Conservation (phyloP, 1,139 yeast species). For the Debaryomyces coudertii region DNA sequence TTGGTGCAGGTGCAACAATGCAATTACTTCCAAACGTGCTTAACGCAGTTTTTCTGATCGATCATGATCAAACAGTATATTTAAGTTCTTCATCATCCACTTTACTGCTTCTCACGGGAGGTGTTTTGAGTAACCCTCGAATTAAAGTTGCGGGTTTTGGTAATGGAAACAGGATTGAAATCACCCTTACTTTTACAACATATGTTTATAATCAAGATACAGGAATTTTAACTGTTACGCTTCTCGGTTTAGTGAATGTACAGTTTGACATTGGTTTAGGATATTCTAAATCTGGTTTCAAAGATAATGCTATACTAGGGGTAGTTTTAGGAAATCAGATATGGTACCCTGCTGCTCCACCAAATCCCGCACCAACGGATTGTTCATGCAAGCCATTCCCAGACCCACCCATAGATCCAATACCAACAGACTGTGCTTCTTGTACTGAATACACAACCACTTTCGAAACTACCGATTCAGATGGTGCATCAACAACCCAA, state of each 20-base stretch:
- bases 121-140: slow-evolving; percentile 20
- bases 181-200: slow-evolving; percentile 22
- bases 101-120: slow-evolving; percentile 23
- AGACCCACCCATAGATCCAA: slow-evolving; percentile 9
- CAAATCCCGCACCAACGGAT: slow-evolving; percentile 20
- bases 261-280: slow-evolving; percentile 30
- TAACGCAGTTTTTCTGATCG: slow-evolving; percentile 20
- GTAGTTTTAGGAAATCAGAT: slow-evolving; percentile 1
- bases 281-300: slow-evolving; percentile 9
- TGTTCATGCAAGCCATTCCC: slow-evolving; percentile 18
- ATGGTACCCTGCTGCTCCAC: slow-evolving; percentile 24
- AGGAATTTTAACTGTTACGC: slow-evolving; percentile 26
- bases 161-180: slow-evolving; percentile 30
- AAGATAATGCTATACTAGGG: not conserved
- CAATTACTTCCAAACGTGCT: slow-evolving; percentile 18
- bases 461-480: slow-evolving; percentile 17
- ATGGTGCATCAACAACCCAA: slow-evolving; percentile 14
- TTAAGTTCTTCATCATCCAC: slow-evolving; percentile 23
- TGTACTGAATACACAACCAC: slow-evolving; percentile 24
- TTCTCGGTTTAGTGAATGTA: slow-evolving; percentile 15
- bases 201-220: slow-evolving; percentile 19
- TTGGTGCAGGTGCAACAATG: slow-evolving; percentile 25
- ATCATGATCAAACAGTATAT: slow-evolving; percentile 26
- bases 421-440: slow-evolving; percentile 14
- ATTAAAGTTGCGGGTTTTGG: slow-evolving; percentile 37